These are phyloP conservation scores for Acorus calamus DNA, from an alignment of 106 monocot genomes.

Conservation along the genomic window DNA sequence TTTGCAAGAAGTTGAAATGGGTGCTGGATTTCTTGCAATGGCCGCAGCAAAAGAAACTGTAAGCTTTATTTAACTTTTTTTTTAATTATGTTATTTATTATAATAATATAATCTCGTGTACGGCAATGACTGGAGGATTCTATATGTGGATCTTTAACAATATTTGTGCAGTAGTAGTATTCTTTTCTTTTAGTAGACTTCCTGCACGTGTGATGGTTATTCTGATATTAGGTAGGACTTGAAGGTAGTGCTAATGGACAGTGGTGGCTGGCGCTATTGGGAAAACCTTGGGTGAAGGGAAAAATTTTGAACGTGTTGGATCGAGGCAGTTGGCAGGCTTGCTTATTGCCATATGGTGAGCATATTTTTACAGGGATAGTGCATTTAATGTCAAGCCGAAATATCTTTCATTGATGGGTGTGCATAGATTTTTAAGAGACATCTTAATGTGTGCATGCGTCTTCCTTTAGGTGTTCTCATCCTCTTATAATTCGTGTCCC, in stretches of 20 bases:
- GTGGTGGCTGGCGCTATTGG: slow-evolving; percentile 56
- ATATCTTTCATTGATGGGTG: slow-evolving; percentile 1
- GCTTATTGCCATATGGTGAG: slow-evolving; percentile 46
- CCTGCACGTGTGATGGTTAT: background rate
- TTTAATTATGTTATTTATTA: too few species aligned
- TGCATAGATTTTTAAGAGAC: background rate
- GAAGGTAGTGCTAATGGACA: slow-evolving; percentile 66
- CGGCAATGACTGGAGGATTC: background rate
- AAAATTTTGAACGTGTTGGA: slow-evolving; percentile 52
- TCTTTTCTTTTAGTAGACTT: background rate
- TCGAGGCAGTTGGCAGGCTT: slow-evolving; percentile 63
- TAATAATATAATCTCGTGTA: background rate
- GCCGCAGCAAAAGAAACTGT: slow-evolving; percentile 95
- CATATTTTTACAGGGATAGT: too few species aligned
- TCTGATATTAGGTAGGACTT: slow-evolving; percentile 53
- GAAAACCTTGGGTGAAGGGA: slow-evolving; percentile 53
- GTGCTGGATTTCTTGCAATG: slow-evolving; percentile 95
- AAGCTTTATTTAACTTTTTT: slow-evolving; percentile 10
- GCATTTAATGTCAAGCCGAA: background rate
- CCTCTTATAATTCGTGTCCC: background rate
- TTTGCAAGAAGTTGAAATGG: slow-evolving; percentile 97
- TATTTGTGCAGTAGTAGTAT: too few species aligned
- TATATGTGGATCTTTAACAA: background rate
- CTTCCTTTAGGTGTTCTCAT: background rate
- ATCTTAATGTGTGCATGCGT: background rate